Evolutionary conservation across 768 basidiomycete genomes (phyloP).

Genomic region (Infundibulicybe gibba): DNA sequence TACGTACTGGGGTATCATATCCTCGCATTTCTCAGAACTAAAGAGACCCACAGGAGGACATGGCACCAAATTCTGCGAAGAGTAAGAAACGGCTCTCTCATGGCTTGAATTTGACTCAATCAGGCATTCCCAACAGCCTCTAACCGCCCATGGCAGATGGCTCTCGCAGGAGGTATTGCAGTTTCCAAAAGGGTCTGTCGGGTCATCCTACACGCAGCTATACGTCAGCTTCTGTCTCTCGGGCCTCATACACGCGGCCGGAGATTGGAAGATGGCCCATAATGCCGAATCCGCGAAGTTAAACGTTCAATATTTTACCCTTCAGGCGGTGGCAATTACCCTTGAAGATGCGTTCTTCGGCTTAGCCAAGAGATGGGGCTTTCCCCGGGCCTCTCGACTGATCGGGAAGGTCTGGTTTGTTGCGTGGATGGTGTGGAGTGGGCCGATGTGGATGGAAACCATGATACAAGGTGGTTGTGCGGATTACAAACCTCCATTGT

Average conservation of each 20-base stretch:
- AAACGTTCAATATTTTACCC: background rate
- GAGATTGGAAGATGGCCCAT: background rate
- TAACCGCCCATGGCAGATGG: background rate
- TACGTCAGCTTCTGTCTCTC: background rate
- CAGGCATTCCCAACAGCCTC: background rate
- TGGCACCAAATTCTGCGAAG: conserved; percentile 36
- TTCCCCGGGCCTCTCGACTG: too few relatives aligned
- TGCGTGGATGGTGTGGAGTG: too few relatives aligned
- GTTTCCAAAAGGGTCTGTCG: background rate
- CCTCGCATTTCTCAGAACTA: background rate
- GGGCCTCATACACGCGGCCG: background rate
- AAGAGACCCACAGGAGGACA: conserved; percentile 14
- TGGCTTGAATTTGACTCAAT: background rate
- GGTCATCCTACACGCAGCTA: background rate
- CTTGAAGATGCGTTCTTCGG: background rate
- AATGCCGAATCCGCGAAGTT: background rate
- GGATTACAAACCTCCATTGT: too few relatives aligned
- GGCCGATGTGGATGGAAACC: too few relatives aligned
- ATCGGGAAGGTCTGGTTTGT: too few relatives aligned
- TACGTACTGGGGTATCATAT: conserved; percentile 9
- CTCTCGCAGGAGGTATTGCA: background rate
- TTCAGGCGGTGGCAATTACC: background rate
- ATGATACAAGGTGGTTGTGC: too few relatives aligned
- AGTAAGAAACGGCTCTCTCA: conserved; percentile 18
- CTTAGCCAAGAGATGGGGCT: background rate